Evolutionary conservation across 1,284 basidiomycete species (phyloP).

Genomic region (Leccinum pachyderme): DNA sequence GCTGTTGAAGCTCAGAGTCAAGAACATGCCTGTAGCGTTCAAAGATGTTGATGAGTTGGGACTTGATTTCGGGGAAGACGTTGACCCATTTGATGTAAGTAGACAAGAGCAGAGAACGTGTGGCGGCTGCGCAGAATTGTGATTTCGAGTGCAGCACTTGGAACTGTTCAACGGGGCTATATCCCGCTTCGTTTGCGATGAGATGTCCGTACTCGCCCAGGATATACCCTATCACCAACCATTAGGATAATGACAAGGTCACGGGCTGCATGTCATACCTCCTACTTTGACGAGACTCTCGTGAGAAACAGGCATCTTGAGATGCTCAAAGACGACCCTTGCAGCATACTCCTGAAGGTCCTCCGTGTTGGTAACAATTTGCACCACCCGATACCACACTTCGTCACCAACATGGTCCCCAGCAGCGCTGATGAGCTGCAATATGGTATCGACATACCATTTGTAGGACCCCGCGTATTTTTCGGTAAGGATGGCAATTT

Average conservation of each 20-base stretch:
- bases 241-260: constrained; percentile 13
- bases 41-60: constrained; percentile 91
- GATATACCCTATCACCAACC: constrained; percentile 70
- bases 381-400: constrained; percentile 98
- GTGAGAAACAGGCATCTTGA: constrained; percentile 87
- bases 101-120: constrained; percentile 89
- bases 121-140: constrained; percentile 90
- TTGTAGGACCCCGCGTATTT: constrained; percentile 94
- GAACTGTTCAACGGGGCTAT: constrained; percentile 94
- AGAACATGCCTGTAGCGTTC: constrained; percentile 97
- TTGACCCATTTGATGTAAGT: constrained; percentile 99
- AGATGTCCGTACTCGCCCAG: constrained; percentile 97
- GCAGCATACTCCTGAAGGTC: constrained; percentile 95
- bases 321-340: constrained; percentile 88
- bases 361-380: constrained; percentile 98
- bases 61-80: constrained; percentile 97
- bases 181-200: constrained; percentile 92
- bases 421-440: constrained; percentile 93
- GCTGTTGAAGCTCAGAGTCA: constrained; percentile 97
- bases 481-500: constrained; percentile 97
- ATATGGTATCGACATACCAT: constrained; percentile 96
- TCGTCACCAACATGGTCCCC: constrained; percentile 99
- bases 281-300: constrained; percentile 98
- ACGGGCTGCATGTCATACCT: constrained; percentile 47
- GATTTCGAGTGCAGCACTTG: constrained; percentile 93